These are phyloP conservation scores for Chaetomiaceae sp. DNA, from an alignment of 2,329 filamentous ascomycete species.

Conservation along the genomic window DNA sequence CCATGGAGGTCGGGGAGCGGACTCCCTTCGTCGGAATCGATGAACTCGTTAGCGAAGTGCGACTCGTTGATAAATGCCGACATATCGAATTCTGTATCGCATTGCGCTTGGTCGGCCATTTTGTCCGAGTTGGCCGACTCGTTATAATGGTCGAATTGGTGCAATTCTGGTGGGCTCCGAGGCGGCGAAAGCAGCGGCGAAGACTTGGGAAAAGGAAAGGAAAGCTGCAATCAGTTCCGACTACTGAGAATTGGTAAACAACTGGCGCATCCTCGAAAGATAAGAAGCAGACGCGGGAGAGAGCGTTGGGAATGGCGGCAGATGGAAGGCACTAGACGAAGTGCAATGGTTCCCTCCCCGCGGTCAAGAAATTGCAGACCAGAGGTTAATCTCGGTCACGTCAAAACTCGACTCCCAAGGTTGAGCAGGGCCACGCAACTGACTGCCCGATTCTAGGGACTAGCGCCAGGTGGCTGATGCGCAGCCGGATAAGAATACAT, in stretches of 20 bases:
- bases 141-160: neutral
- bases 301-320: neutral
- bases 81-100: slow-evolving; percentile 15
- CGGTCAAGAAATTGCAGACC: slow-evolving; percentile 8
- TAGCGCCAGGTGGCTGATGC: slow-evolving; percentile 3
- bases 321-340: neutral
- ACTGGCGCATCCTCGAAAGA: neutral
- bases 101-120: slow-evolving; percentile 13
- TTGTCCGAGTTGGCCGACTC: slow-evolving; percentile 2
- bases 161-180: neutral
- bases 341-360: slow-evolving; percentile 2
- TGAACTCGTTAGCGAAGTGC: slow-evolving; percentile 18
- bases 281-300: no score
- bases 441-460: neutral
- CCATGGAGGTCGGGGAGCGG: slow-evolving; percentile 16
- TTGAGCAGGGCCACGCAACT: slow-evolving; percentile 11
- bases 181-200: neutral
- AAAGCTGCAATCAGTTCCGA: neutral
- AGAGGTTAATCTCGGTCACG: slow-evolving; percentile 10
- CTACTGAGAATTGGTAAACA: neutral
- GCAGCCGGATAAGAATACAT: neutral
- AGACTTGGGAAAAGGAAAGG: neutral
- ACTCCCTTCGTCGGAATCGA: slow-evolving; percentile 23
- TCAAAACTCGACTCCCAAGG: slow-evolving; percentile 3
- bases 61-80: slow-evolving; percentile 9